Evolutionary conservation across 768 basidiomycete genomes (phyloP).

Genomic region (Gymnopilus junonius): DNA sequence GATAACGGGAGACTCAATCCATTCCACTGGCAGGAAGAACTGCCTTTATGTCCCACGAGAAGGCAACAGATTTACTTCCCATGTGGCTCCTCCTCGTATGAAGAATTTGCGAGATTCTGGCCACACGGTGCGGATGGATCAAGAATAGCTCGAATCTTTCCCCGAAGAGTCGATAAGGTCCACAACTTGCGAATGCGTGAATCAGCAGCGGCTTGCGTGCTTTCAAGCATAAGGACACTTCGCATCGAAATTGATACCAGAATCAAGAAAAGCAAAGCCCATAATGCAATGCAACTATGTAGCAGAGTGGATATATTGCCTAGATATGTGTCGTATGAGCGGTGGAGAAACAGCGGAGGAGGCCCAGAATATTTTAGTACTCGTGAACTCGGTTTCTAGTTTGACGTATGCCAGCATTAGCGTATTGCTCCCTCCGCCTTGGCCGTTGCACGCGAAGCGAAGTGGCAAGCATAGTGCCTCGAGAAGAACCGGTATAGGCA

Average conservation of each 20-base stretch:
- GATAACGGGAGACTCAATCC: slow-evolving; percentile 5
- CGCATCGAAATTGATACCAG: not conserved
- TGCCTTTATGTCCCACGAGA: slow-evolving; percentile 14
- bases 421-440: not conserved
- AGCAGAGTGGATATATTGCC: not conserved
- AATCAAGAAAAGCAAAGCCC: not conserved
- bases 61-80: slow-evolving; percentile 8
- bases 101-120: not conserved
- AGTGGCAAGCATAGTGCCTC: not conserved
- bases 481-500: not conserved
- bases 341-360: not conserved
- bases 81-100: slow-evolving; percentile 10
- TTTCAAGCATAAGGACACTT: not conserved
- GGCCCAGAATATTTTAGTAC: not conserved
- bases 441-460: not conserved
- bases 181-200: not conserved
- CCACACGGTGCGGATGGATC: slow-evolving; percentile 1
- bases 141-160: slow-evolving; percentile 5
- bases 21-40: not conserved
- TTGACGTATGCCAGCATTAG: not conserved
- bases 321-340: not conserved
- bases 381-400: not conserved
- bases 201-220: slow-evolving; percentile 2
- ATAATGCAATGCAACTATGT: not conserved
- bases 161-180: slow-evolving; percentile 2